Evolutionary conservation across 371 early-diverging fungal genomes (phyloP).

Genomic region (Lichtheimia ramosa): DNA sequence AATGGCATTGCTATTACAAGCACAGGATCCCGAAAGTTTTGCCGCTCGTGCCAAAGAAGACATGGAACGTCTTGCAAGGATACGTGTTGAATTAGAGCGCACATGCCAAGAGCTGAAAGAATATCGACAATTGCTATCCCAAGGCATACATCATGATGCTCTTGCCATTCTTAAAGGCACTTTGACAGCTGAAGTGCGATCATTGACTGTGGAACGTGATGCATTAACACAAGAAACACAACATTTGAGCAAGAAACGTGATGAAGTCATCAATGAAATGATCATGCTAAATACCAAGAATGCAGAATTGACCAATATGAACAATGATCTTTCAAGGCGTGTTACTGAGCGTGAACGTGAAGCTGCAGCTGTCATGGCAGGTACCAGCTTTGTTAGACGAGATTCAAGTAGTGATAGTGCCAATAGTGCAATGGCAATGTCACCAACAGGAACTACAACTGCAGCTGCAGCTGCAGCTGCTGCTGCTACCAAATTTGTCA

Average conservation of each 20-base stretch:
- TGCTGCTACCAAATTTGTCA: constrained; percentile 17
- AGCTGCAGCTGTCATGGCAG: constrained; percentile 25
- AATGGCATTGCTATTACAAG: constrained; percentile 21
- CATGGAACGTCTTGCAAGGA: constrained; percentile 32
- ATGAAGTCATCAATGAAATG: constrained; percentile 53
- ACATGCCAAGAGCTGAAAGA: constrained; percentile 39
- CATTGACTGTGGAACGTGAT: constrained; percentile 30
- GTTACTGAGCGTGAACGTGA: constrained; percentile 37
- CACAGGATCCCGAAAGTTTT: constrained; percentile 21
- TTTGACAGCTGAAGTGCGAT: constrained; percentile 27
- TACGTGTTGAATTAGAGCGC: constrained; percentile 35
- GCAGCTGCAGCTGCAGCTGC: background rate
- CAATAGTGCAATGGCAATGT: constrained; percentile 25
- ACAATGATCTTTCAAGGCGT: constrained; percentile 55
- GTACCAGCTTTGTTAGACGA: constrained; percentile 18
- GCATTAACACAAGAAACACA: constrained; percentile 23
- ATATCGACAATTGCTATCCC: constrained; percentile 28
- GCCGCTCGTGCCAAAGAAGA: constrained; percentile 32
- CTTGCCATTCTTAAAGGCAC: constrained; percentile 11
- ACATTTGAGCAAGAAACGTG: constrained; percentile 26
- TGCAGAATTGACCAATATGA: constrained; percentile 53
- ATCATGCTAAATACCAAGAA: constrained; percentile 53
- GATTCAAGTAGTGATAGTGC: constrained; percentile 5
- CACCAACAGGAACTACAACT: background rate
- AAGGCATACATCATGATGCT: constrained; percentile 24